Evolutionary conservation across 805 yeast species (phyloP), one percentile per base, ranked within the genome.

Genomic region (Candida hungchunana): DNA sequence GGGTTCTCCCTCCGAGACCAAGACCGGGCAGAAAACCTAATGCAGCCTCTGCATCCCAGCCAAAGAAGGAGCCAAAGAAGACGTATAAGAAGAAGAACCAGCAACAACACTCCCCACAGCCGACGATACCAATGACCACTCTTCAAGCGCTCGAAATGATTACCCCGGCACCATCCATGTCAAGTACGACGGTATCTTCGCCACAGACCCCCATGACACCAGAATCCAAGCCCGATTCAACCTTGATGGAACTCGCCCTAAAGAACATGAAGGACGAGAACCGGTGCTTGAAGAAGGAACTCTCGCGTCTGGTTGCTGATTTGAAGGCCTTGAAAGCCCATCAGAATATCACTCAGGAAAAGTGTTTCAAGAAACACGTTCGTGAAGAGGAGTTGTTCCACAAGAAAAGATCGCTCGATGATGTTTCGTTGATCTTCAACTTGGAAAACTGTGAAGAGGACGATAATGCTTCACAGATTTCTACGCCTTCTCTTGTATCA

Each of bases 1-100:
- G 93, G 89, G 88, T 81, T 9, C 62, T 82, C 25, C 94, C 93
- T 3, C 93, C 93, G 5, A 67, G 90, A 47, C 90, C 93, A 18
- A 80, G 83, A 46, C 83, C 84, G 0, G 84, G 83, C 15, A 62
- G 79, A 33, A 75, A 75, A 46, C 79, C 78, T 4, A 53, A 84
- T 45, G 72, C 87, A 0, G 86, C 90, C 22, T 29, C 38, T 1
- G 82, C 85, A 0, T 72, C 79, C 16, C 82, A 83, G 57, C 66
- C 93, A 36, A 85, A 85, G 62, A 41, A 43, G 39, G 44, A 42
- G 31, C 37, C 43, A 22, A 44, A 42, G 30, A 42, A 40, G 42
- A 26, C 38, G n/a, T 39, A 39, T 23, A 44, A 40, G 36, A 43
- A 37, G 39, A 46, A 43, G 30, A 20, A 29, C 22, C 37, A 38